Conservation (phyloP, 2,329 filamentous ascomycete species). For the Arthrobotrys conoides region DNA sequence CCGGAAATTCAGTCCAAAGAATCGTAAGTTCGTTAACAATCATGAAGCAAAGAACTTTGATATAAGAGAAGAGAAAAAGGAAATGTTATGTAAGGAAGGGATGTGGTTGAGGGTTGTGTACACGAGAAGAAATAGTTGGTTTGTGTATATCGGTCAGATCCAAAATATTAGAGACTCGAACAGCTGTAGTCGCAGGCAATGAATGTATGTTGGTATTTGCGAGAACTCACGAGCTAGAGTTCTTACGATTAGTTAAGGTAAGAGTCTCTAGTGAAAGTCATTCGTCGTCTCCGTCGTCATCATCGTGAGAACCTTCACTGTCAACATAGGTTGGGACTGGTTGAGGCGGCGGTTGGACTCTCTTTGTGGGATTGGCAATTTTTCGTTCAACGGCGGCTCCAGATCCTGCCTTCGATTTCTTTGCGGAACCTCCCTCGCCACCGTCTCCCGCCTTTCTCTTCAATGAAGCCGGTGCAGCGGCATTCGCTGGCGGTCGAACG, state of each 20-base stretch:
- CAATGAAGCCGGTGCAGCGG: slow-evolving; percentile 61
- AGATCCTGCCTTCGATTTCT: slow-evolving; percentile 56
- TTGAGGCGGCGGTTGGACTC: slow-evolving; percentile 52
- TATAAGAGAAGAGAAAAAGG: slow-evolving; percentile 49
- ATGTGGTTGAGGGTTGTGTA: slow-evolving; percentile 1
- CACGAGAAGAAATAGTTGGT: slow-evolving; percentile 6
- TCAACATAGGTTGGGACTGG: slow-evolving; percentile 50
- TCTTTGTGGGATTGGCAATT: slow-evolving; percentile 62
- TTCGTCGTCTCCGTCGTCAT: slow-evolving; percentile 62
- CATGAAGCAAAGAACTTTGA: slow-evolving; percentile 60
- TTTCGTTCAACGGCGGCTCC: slow-evolving; percentile 54
- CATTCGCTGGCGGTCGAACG: slow-evolving; percentile 47
- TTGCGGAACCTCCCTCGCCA: slow-evolving; percentile 59
- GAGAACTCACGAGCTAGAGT: slow-evolving; percentile 34
- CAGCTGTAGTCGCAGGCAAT: slow-evolving; percentile 31
- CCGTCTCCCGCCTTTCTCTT: slow-evolving; percentile 64
- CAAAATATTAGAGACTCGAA: slow-evolving; percentile 30
- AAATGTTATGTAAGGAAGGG: slow-evolving; percentile 30
- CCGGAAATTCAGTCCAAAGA: slow-evolving; percentile 35
- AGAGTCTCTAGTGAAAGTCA: slow-evolving; percentile 60
- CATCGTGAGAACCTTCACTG: slow-evolving; percentile 60
- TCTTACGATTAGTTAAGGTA: slow-evolving; percentile 51
- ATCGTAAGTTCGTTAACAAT: slow-evolving; percentile 58
- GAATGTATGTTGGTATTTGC: slow-evolving; percentile 30
- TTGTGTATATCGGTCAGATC: slow-evolving; percentile 9